phyloP scores from a whole-genome alignment of 2,329 filamentous ascomycete species.

The Fusarium concolor region DNA sequence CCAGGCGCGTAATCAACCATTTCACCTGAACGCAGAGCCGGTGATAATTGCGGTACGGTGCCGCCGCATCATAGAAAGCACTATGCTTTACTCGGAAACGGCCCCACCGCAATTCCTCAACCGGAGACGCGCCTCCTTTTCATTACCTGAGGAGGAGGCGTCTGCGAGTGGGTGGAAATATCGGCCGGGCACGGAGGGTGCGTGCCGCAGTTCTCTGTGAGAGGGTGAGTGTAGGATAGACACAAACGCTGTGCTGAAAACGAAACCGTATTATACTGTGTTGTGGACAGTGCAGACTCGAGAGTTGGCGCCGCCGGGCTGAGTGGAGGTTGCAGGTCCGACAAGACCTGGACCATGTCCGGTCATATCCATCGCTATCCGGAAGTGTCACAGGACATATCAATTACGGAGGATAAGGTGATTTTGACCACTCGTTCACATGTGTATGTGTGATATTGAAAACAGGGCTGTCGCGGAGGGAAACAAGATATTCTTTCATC shows the following conservation, averaged over 20 bases:
- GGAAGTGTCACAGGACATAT: slow-evolving; percentile 15
- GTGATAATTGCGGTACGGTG: slow-evolving; percentile 22
- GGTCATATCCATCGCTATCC: slow-evolving; percentile 11
- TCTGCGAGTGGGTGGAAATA: slow-evolving; percentile 5
- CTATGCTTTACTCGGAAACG: slow-evolving; percentile 31
- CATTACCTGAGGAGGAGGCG: slow-evolving; percentile 18
- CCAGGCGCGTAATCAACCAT: background rate
- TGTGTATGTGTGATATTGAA: background rate
- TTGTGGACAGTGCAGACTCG: slow-evolving; percentile 9
- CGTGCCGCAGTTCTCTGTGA: slow-evolving; percentile 13
- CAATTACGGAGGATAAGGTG: slow-evolving; percentile 1
- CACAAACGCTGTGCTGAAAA: background rate
- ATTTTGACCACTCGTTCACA: slow-evolving; percentile 10
- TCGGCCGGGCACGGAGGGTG: slow-evolving; percentile 24
- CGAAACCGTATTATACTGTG: background rate
- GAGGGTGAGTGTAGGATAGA: slow-evolving; percentile 5
- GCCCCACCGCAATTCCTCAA: slow-evolving; percentile 32
- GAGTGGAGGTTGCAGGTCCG: slow-evolving; percentile 28
- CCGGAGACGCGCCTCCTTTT: slow-evolving; percentile 33
- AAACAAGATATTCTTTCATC: background rate
- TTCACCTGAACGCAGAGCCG: background rate
- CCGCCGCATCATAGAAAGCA: background rate
- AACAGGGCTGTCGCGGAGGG: background rate
- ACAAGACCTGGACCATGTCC: slow-evolving; percentile 37
- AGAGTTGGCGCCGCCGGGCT: slow-evolving; percentile 17